Evolutionary conservation across 352 stramenopile genomes (phyloP), one percentile per base, ranked within the genome.

Genomic region (Blastocystis sp.): DNA sequence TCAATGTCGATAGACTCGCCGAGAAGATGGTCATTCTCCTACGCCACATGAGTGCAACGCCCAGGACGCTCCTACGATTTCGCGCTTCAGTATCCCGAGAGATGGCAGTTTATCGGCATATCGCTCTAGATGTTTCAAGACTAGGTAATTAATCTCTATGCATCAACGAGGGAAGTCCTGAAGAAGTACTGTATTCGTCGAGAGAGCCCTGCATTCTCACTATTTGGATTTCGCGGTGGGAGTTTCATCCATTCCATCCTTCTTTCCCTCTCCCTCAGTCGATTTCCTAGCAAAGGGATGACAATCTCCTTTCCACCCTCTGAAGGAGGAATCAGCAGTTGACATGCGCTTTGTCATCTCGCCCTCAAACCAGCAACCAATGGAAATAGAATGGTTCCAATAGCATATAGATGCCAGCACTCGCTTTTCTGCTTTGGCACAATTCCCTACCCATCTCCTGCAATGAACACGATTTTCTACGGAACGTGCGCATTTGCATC

Each of bases 111-210:
- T 84, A 28, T 67, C 52, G 4, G 74, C 74, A 84, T 70, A 84
- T 21, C 66, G 74, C 34, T 84, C 52, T 11, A 84, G 74, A 69
- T 84, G 74, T 38, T 84, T 84, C 74, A 84, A 84, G 17, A 84
- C 74, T 67, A 84, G 41, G 52, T 69, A 84, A 59, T 84, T 84
- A 62, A 84, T 84, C 60, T 84, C 74, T 84, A 70, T 60, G 28
- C 19, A 38, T 40, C 19, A 60, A 34, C 28, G 19, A 59, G 53
- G 28, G 11, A 10, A 10, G 53, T 10, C 43, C 40, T 14, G 43
- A 77, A 60, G 34, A 19, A 66, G 17, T 81, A 81, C 60, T 81
- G 41, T 40, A 66, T 62, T 65, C 53, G 34, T 65, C 53, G 14
- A 52, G 19, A 74, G 64, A 43, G 17, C 34, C 64, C 34, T 43